Evolutionary conservation across 169 alveolate species (phyloP).

Genomic region (Eimeria necatrix): DNA sequence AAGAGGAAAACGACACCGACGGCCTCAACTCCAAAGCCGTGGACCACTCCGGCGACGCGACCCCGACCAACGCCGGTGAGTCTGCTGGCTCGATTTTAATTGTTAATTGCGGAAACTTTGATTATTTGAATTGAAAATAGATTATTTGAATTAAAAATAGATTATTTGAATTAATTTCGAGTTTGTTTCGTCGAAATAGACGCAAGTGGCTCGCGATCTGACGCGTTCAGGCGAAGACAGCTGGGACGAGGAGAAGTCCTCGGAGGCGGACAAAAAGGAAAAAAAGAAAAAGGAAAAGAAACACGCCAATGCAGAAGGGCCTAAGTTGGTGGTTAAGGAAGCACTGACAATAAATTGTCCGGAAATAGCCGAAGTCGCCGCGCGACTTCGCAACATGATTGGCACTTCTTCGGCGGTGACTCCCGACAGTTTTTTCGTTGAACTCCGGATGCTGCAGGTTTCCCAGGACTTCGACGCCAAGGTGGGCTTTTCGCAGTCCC

Average conservation of each 20-base stretch:
- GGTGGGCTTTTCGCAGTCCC: background rate
- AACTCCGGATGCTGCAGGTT: slow-evolving; percentile 94
- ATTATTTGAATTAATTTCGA: too few relatives aligned
- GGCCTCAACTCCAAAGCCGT: background rate
- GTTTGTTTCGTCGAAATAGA: too few relatives aligned
- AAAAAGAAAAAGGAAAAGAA: slow-evolving; percentile 63
- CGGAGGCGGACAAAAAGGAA: slow-evolving; percentile 39
- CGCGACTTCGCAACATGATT: slow-evolving; percentile 86
- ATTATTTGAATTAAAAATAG: too few relatives aligned
- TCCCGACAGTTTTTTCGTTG: slow-evolving; percentile 90
- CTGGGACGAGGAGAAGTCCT: slow-evolving; percentile 80
- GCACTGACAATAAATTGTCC: slow-evolving; percentile 78
- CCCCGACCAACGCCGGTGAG: slow-evolving; percentile 64
- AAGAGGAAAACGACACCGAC: slow-evolving; percentile 72
- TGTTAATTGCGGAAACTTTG: too few relatives aligned
- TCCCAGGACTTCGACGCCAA: slow-evolving; percentile 92
- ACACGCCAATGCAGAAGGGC: background rate
- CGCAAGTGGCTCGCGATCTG: too few relatives aligned
- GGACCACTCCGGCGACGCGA: slow-evolving; percentile 66
- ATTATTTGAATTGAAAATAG: too few relatives aligned
- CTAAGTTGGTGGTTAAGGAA: slow-evolving; percentile 66
- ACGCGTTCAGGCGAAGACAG: slow-evolving; percentile 74
- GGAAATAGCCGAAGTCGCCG: slow-evolving; percentile 89
- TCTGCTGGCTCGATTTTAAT: background rate
- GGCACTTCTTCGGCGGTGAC: slow-evolving; percentile 84